phyloP scores from a whole-genome alignment of 2,329 filamentous ascomycete species.

The Sclerotinia subarctica region DNA sequence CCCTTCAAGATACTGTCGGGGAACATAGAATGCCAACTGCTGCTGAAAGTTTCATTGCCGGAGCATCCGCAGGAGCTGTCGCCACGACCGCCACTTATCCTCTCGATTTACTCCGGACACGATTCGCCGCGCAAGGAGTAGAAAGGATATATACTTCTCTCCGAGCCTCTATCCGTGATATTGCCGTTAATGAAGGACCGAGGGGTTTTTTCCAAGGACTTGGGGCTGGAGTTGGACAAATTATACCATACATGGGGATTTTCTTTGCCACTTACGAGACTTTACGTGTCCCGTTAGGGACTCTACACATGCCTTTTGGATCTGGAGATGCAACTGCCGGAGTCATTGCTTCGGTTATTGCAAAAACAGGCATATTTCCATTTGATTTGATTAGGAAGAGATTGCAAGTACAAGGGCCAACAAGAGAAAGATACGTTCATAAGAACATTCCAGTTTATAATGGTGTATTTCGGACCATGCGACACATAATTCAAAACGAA shows the following conservation, averaged over 20 bases:
- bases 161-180: constrained; percentile 65
- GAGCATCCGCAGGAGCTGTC: constrained; percentile 75
- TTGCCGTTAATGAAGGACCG: constrained; percentile 69
- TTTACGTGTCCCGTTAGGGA: constrained; percentile 58
- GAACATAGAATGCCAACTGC: constrained; percentile 55
- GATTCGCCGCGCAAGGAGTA: constrained; percentile 91
- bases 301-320: constrained; percentile 62
- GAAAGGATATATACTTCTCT: constrained; percentile 77
- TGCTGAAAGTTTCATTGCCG: constrained; percentile 78
- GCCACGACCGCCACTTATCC: constrained; percentile 88
- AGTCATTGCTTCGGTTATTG: constrained; percentile 70
- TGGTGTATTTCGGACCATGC: constrained; percentile 62
- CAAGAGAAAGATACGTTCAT: constrained; percentile 72
- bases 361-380: constrained; percentile 90
- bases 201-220: constrained; percentile 86
- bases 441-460: constrained; percentile 83
- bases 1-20: constrained; percentile 49
- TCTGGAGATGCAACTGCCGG: constrained; percentile 82
- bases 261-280: constrained; percentile 91
- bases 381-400: constrained; percentile 90
- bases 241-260: constrained; percentile 93
- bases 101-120: constrained; percentile 85
- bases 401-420: constrained; percentile 93
- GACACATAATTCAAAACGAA: constrained; percentile 66
- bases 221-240: constrained; percentile 76